Evolutionary conservation across 2,329 filamentous ascomycete species (phyloP).

Genomic region (Alternaria longipes): DNA sequence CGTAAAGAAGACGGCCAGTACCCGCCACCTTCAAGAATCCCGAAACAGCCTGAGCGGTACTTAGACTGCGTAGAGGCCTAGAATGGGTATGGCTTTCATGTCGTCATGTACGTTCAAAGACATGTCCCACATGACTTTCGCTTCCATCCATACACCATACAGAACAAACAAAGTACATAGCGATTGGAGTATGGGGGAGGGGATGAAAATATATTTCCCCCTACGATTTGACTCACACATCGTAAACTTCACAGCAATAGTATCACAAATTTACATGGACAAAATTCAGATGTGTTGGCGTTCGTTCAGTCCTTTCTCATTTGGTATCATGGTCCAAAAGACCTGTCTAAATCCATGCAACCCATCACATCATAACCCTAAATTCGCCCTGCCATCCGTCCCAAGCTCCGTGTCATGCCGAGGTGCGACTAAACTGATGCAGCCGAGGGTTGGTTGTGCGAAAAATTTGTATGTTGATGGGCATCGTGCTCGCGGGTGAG

Average conservation of each 20-base stretch:
- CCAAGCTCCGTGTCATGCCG: constrained; percentile 25
- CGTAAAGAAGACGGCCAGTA: not conserved
- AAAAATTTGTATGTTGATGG: constrained; percentile 8
- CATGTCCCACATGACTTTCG: not conserved
- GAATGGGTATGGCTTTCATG: not conserved
- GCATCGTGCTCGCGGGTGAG: constrained; percentile 15
- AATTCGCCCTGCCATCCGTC: constrained; percentile 11
- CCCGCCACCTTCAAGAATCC: not conserved
- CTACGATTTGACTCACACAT: not conserved
- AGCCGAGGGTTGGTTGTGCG: constrained; percentile 26
- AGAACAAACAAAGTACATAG: not conserved
- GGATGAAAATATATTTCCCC: not conserved
- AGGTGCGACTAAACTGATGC: constrained; percentile 25
- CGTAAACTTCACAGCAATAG: not conserved
- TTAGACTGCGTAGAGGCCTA: not conserved
- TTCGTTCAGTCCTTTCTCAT: constrained; percentile 16
- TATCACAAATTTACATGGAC: not conserved
- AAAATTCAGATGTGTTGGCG: not conserved
- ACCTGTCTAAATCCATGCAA: constrained; percentile 27
- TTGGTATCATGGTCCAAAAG: constrained; percentile 15
- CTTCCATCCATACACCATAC: not conserved
- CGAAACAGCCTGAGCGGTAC: not conserved
- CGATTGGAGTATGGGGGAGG: not conserved
- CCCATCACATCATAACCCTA: constrained; percentile 18
- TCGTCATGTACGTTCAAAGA: not conserved